Base-by-base conservation (phyloP, 2,329 filamentous ascomycete species). In the Trichoderma harzianum region DNA sequence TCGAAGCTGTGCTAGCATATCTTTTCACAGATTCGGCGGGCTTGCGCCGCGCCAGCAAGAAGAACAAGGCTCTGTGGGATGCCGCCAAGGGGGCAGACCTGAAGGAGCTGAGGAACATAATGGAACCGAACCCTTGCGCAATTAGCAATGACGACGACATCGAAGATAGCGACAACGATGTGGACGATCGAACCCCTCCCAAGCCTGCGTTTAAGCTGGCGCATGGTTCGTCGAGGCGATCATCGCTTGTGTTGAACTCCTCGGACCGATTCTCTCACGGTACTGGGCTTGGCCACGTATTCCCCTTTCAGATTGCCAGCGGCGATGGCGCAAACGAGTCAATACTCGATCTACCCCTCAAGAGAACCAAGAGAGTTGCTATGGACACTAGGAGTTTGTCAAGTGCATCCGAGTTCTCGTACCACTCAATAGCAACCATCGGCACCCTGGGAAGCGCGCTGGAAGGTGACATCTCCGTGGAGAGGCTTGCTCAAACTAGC, bases 1-100 rank as follows among this genome's bases (percentile, higher is more conserved):
- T 98, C 73, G 96, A 99, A 80, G 96, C 94, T 7, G 96, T 99
- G 0, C 82, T 99, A 39, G 91, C 93, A 1, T 98, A 99, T 79
- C 88, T 99, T 3, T 89, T 91, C 10, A 89, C 91, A 73, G 95
- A 97, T 78, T 97, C 95, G 0, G 90, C 89, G 16, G 92, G 91
- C 5, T 83, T 99, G 72, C 89, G 95, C 73, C 92, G 91, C 79
- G 94, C 95, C 7, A 98, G 96, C 80, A 89, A 91, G 74, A 89
- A 93, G 68, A 99, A 99, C 80, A 91, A 92, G 77, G 88, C 91
- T 2, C 82, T 99, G 2, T 99, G 96, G 96, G 91, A 97, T 78
- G 93, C 95, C 8, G 90, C 91, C 1, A 92, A 90, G 74, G 88
- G 87, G n/a, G 95, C 95, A 3, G 90, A 95, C 73, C 78, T 97